phyloP scores from a whole-genome alignment of 2,329 filamentous ascomycete genomes.

The Alternaria incomplexa region DNA sequence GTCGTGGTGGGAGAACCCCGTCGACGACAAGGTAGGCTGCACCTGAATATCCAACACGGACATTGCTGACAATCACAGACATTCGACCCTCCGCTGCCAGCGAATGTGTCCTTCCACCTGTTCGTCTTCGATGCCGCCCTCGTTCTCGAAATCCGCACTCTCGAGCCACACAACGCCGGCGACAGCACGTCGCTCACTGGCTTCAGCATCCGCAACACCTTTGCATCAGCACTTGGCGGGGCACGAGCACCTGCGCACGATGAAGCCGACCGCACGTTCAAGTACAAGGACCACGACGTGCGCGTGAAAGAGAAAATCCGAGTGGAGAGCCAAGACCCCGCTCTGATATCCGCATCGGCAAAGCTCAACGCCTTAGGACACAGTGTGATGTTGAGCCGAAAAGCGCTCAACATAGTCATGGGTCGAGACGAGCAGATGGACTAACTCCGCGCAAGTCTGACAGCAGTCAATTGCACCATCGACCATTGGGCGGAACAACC shows the following conservation, averaged over 20 bases:
- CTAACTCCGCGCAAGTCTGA: conserved; percentile 22
- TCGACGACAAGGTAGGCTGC: conserved; percentile 62
- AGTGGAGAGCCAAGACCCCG: conserved; percentile 89
- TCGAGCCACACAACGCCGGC: conserved; percentile 60
- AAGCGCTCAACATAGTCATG: conserved; percentile 80
- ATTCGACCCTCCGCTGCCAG: conserved; percentile 68
- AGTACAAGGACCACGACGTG: conserved; percentile 72
- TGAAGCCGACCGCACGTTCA: conserved; percentile 79
- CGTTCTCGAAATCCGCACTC: conserved; percentile 68
- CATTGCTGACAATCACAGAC: conserved; percentile 41
- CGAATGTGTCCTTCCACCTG: conserved; percentile 75
- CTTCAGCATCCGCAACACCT: conserved; percentile 64
- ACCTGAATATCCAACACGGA: background rate
- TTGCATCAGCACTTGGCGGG: conserved; percentile 57
- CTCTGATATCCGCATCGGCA: conserved; percentile 78
- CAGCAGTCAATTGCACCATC: conserved; percentile 15
- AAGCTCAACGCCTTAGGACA: conserved; percentile 82
- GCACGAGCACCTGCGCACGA: conserved; percentile 52
- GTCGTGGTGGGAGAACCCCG: conserved; percentile 62
- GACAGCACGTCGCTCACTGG: conserved; percentile 40
- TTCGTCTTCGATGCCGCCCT: conserved; percentile 62
- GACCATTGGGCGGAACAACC: conserved; percentile 12
- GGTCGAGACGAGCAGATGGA: conserved; percentile 59
- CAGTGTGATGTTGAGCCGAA: conserved; percentile 71
- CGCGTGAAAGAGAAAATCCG: conserved; percentile 88